phyloP scores from a whole-genome alignment of 108 stramenopile genomes.

The Pseudonitzschia multiseries region DNA sequence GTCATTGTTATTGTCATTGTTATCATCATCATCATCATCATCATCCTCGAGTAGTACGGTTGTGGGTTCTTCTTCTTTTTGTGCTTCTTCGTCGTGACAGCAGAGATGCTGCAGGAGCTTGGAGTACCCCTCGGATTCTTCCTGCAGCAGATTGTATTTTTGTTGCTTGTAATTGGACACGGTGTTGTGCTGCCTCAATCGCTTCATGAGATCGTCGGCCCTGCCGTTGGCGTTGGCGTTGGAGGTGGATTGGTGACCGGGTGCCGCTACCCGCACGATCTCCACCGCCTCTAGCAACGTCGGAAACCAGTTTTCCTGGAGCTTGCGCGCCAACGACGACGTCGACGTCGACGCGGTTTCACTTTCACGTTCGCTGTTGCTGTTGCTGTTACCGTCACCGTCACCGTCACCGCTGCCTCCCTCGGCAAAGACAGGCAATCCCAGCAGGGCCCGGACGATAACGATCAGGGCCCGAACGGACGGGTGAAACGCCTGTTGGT shows the following conservation, averaged over 20 bases:
- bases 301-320: slow-evolving; percentile 17
- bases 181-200: slow-evolving; percentile 80
- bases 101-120: slow-evolving; percentile 62
- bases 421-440: neutral
- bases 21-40: no score
- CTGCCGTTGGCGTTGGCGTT: no score
- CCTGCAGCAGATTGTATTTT: slow-evolving; percentile 90
- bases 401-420: neutral
- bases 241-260: no score
- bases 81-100: no score
- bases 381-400: neutral
- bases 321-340: neutral
- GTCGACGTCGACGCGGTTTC: no score
- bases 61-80: no score
- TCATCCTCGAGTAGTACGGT: no score
- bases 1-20: neutral
- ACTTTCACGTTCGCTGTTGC: no score
- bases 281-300: neutral
- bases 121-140: slow-evolving; percentile 94
- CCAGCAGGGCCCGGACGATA: neutral
- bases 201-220: slow-evolving; percentile 45
- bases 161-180: slow-evolving; percentile 86
- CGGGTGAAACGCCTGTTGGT: neutral
- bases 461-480: slow-evolving; percentile 2
- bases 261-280: neutral